Conservation (phyloP, 441 rosid species). For the Adansonia madagascariensis region DNA sequence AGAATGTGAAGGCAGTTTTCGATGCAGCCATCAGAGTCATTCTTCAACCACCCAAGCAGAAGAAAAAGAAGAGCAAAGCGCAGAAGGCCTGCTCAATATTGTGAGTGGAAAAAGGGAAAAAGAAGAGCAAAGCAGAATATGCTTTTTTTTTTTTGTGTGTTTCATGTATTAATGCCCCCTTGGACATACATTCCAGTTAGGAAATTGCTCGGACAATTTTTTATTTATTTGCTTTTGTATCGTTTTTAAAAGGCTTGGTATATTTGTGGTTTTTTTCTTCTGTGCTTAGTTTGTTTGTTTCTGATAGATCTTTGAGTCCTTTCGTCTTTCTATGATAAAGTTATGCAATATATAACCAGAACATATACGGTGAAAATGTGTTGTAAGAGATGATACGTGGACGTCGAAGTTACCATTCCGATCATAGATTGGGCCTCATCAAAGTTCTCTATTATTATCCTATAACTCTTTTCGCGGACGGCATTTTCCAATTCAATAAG, state of each 20-base stretch:
- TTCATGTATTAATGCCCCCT: constrained; percentile 42
- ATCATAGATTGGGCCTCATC: too few species aligned
- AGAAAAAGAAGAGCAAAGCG: constrained; percentile 71
- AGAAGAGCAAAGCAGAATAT: too few species aligned
- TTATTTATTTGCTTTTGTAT: constrained; percentile 17
- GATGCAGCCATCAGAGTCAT: constrained; percentile 79
- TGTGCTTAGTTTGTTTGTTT: background rate
- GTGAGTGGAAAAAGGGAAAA: constrained; percentile 42
- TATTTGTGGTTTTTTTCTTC: background rate
- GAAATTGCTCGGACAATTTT: constrained; percentile 32
- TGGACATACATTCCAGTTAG: constrained; percentile 34
- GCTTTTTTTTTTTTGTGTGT: constrained; percentile 36
- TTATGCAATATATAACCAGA: background rate
- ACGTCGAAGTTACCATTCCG: too few species aligned
- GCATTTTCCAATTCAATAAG: background rate
- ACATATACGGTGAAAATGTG: too few species aligned
- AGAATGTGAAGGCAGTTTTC: constrained; percentile 78
- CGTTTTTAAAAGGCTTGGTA: constrained; percentile 14
- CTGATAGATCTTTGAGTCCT: background rate
- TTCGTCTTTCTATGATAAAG: background rate
- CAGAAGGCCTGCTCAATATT: constrained; percentile 71
- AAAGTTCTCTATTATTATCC: too few species aligned
- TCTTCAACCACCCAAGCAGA: constrained; percentile 74
- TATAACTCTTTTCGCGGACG: background rate
- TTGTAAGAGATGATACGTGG: background rate